Base-by-base conservation (phyloP, 2,329 filamentous ascomycete species). In the Lizonia empirigonia region DNA sequence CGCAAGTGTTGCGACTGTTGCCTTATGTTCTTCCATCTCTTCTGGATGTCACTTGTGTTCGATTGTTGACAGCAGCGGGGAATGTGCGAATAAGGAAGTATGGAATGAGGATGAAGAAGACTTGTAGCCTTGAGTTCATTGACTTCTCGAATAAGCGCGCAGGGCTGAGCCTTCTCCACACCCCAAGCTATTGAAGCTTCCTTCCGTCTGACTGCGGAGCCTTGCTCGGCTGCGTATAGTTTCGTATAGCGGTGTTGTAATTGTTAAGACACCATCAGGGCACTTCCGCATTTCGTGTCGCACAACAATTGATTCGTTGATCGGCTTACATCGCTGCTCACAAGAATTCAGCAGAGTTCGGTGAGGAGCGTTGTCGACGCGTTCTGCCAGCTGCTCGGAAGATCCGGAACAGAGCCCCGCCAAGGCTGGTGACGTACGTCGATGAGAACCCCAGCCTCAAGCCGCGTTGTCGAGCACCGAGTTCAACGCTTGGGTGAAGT, bases 1-100 rank as follows among this genome's bases (percentile, higher is more conserved):
- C 22, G 67, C 60, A 10, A 72, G 61, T n/a, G 44, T 44, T 15
- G 60, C 54, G 18, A 71, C 64, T 12, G 59, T 61, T 5, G 49
- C 30, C 22, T 62, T 62, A 32, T 71, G 70, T 6, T 55, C 55
- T 22, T 71, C 67, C 68, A 71, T 71, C 19, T 32, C 47, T 41
- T 20, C 12, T 16, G 8, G 5, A 16, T 33, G 30, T 12, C 2
- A 9, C 33, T 24, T 7, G 39, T 33, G 16, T 29, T 50, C 19
- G 20, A 19, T 15, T 19, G 8, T 29, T 30, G 12, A 35, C 9
- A 13, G 9, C 10, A 29, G 16, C 32, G 18, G 41, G 37, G 32
- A 13, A 36, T 48, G 39, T 19, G 27, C 9, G 13, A 12, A 38
- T 22, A 12, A 9, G 26, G 12, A 29, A 15, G 5, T 29, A n/a